A percentile compares a stretch with the other conserved stretches of the same genome.
phyloP scores from a whole-genome alignment of 495 filamentous ascomycete species.

The Emericellopsis terricola region DNA sequence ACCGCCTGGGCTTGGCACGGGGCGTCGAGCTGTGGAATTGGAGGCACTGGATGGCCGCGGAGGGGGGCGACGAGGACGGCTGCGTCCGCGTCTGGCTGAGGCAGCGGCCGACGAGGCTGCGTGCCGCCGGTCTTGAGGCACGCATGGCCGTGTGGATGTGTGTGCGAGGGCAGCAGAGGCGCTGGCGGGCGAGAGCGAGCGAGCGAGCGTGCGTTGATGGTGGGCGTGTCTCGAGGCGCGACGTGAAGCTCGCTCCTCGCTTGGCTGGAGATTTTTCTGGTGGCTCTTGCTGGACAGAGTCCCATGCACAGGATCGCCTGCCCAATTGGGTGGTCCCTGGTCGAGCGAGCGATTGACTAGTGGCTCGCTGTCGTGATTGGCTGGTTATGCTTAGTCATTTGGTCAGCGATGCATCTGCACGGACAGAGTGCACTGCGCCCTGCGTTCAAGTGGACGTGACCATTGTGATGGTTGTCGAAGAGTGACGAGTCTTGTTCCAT shows the following conservation, averaged over 20 bases:
- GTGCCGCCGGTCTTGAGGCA: slow-evolving; percentile 15
- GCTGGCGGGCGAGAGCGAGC: not conserved
- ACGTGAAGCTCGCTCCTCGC: not conserved
- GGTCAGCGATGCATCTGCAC: too few relatives aligned
- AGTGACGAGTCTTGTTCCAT: too few relatives aligned
- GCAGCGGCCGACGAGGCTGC: slow-evolving; percentile 15
- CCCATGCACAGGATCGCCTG: too few relatives aligned
- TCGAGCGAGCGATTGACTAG: too few relatives aligned
- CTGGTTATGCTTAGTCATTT: not conserved
- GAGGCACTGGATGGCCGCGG: slow-evolving; percentile 12
- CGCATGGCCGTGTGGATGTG: slow-evolving; percentile 11
- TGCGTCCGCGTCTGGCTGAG: slow-evolving; percentile 7
- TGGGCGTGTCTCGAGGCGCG: not conserved
- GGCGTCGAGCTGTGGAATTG: slow-evolving; percentile 26
- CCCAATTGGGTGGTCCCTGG: not conserved
- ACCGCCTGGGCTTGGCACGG: slow-evolving; percentile 16
- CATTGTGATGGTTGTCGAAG: too few relatives aligned
- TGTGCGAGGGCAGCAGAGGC: slow-evolving; percentile 4
- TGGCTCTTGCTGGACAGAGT: not conserved
- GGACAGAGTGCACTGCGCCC: too few relatives aligned
- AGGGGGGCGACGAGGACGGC: slow-evolving; percentile 2
- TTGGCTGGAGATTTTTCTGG: not conserved
- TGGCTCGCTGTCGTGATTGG: not conserved
- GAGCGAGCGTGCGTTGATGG: too few relatives aligned
- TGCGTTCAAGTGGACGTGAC: too few relatives aligned